Base-by-base conservation (phyloP, 306 rosid genomes). In the Betula pendula region DNA sequence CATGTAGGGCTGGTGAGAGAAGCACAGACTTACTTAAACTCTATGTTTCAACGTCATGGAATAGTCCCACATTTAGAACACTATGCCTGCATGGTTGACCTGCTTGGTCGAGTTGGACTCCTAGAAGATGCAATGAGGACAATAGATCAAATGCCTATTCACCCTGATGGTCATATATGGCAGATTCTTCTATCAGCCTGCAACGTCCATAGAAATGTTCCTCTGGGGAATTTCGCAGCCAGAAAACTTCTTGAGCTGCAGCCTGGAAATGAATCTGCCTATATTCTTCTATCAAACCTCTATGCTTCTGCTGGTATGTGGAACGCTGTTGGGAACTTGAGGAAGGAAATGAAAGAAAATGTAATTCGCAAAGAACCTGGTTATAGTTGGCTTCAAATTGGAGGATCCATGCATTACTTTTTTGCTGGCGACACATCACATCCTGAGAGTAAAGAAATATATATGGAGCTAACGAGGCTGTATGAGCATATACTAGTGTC, bases 1-100 rank as follows among this genome's bases (percentile, higher is more conserved):
- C 68, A 79, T 51, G 48, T 58, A 5, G 68, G 76, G 53, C 56
- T 72, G 17, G 73, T 49, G 8, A 63, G 56, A 77, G 81, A 78
- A 59, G 79, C 73, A 8, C 25, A 5, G 50, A 13, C 1, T 38
- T 65, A 65, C 48, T 48, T 65, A 49, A 49, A 75, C 72, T 49
- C 65, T 20, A 77, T 60, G 71, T 48, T 49, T 67, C 42, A 66
- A 55, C 76, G 45, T 71, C 63, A 58, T 70, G 44, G 67, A 52
- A 10, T 44, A 56, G 56, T 44, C 58, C 75, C 50, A 5, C 51
- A 59, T 58, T 11, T 71, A 10, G 76, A 77, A 70, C 76, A 70
- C 42, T 33, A 60, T 70, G 65, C 76, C 43, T 44, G 60, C 25
- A 14, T 69, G 80, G 80, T 77, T 12, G 68, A 25, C 44, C 74